Evolutionary conservation across 768 basidiomycete species (phyloP).

Genomic region (Trichaptum fuscoviolaceum): DNA sequence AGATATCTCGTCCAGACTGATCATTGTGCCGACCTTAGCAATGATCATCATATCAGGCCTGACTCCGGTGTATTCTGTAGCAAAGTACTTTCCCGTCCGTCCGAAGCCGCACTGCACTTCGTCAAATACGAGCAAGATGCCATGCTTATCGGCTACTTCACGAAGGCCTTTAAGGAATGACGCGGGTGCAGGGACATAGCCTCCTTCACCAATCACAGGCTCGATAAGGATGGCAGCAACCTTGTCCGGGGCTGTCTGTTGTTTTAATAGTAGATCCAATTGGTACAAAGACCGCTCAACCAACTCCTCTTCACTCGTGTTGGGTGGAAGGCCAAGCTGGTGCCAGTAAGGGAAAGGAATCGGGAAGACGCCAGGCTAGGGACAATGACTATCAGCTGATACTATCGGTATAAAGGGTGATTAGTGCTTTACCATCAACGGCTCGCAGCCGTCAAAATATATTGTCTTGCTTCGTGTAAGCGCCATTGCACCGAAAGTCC

Average conservation of each 20-base stretch:
- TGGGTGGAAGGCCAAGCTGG: constrained; percentile 55
- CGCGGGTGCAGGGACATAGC: constrained; percentile 84
- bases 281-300: constrained; percentile 68
- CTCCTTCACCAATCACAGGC: constrained; percentile 92
- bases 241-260: constrained; percentile 79
- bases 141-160: constrained; percentile 80
- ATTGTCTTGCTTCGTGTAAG: constrained; percentile 92
- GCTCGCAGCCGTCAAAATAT: constrained; percentile 73
- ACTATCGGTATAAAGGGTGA: neutral
- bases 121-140: constrained; percentile 78
- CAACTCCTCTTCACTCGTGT: constrained; percentile 52
- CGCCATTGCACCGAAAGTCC: constrained; percentile 91
- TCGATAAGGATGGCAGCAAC: constrained; percentile 94
- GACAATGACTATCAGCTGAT: constrained; percentile 2
- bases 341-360: constrained; percentile 94
- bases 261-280: constrained; percentile 70
- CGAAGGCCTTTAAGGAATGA: constrained; percentile 78
- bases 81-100: constrained; percentile 77
- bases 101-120: constrained; percentile 92
- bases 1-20: neutral
- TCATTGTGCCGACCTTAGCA: constrained; percentile 59
- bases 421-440: constrained; percentile 72
- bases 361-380: constrained; percentile 75
- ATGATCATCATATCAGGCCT: constrained; percentile 84
- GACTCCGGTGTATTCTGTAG: constrained; percentile 79